These are phyloP conservation scores for Lotus japonicus DNA, from an alignment of 306 rosid species.

Conservation along the genomic window DNA sequence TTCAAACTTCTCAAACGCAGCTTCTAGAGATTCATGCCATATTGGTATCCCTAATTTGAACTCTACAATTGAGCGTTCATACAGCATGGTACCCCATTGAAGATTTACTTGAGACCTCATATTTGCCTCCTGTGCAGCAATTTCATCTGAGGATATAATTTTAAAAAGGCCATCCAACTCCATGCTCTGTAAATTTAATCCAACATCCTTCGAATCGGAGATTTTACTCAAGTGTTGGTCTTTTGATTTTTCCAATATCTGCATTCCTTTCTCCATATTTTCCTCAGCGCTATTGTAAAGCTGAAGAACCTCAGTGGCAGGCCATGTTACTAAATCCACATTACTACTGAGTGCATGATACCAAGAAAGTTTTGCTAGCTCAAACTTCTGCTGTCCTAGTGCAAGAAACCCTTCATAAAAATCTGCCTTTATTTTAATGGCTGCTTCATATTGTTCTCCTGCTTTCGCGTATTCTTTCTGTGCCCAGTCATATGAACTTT, in stretches of 20 bases:
- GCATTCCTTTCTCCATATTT: conserved; percentile 75
- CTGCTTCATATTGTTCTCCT: conserved; percentile 70
- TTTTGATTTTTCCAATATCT: conserved; percentile 58
- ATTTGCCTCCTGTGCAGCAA: conserved; percentile 45
- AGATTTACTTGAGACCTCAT: conserved; percentile 70
- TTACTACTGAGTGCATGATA: conserved; percentile 49
- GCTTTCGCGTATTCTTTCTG: conserved; percentile 50
- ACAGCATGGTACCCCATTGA: conserved; percentile 79
- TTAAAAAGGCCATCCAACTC: conserved; percentile 38
- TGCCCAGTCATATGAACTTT: conserved; percentile 57
- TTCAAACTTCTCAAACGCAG: conserved; percentile 68
- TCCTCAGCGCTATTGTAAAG: conserved; percentile 68
- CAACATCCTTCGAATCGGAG: conserved; percentile 35
- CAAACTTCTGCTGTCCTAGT: conserved; percentile 68
- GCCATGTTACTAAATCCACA: conserved; percentile 43
- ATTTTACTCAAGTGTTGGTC: conserved; percentile 24
- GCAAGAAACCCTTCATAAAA: conserved; percentile 75
- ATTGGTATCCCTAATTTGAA: conserved; percentile 54
- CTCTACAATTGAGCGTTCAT: conserved; percentile 73
- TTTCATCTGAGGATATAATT: conserved; percentile 42
- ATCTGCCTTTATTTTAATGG: conserved; percentile 54
- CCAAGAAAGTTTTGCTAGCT: conserved; percentile 78
- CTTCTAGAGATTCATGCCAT: conserved; percentile 70
- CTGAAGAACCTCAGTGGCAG: conserved; percentile 48
- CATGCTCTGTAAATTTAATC: conserved; percentile 37